Evolutionary conservation across 2,329 filamentous ascomycete species (phyloP).

Genomic region (Diaporthe ilicicola): DNA sequence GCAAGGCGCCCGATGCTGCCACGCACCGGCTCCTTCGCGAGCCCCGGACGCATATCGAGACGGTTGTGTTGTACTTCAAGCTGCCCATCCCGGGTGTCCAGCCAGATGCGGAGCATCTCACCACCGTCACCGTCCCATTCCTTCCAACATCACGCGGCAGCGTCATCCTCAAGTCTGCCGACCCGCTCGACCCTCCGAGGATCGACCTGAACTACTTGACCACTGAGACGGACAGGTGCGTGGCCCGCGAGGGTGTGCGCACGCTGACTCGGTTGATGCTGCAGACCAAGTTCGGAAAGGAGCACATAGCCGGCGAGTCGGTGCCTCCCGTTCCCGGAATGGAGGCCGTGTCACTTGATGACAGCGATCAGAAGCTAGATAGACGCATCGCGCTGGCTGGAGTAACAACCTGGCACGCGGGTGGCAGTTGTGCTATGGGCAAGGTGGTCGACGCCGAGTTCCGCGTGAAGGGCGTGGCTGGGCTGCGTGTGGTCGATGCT

Average conservation of each 20-base stretch:
- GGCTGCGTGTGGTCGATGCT: slow-evolving; percentile 50
- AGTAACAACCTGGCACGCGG: slow-evolving; percentile 40
- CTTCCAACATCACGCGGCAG: slow-evolving; percentile 41
- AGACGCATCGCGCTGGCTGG: slow-evolving; percentile 32
- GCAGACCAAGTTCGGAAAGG: slow-evolving; percentile 34
- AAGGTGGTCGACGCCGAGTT: slow-evolving; percentile 44
- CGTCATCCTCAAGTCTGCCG: slow-evolving; percentile 36
- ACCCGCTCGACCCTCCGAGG: slow-evolving; percentile 35
- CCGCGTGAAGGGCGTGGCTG: slow-evolving; percentile 47
- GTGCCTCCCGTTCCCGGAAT: slow-evolving; percentile 34
- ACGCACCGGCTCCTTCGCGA: slow-evolving; percentile 36
- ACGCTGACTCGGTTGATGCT: slow-evolving; percentile 37
- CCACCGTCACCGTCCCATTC: slow-evolving; percentile 36
- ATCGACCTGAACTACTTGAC: slow-evolving; percentile 43
- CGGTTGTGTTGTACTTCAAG: slow-evolving; percentile 37
- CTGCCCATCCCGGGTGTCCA: slow-evolving; percentile 25
- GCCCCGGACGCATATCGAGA: slow-evolving; percentile 38
- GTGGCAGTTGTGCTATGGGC: slow-evolving; percentile 45
- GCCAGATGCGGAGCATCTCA: slow-evolving; percentile 37
- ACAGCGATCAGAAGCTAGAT: slow-evolving; percentile 43
- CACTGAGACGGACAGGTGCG: slow-evolving; percentile 43
- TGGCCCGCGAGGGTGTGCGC: slow-evolving; percentile 40
- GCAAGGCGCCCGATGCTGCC: slow-evolving; percentile 24
- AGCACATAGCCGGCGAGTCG: slow-evolving; percentile 41
- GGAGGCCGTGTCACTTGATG: slow-evolving; percentile 34